Base-by-base conservation (phyloP, 352 stramenopile species). In the Phytopythium montanum region DNA sequence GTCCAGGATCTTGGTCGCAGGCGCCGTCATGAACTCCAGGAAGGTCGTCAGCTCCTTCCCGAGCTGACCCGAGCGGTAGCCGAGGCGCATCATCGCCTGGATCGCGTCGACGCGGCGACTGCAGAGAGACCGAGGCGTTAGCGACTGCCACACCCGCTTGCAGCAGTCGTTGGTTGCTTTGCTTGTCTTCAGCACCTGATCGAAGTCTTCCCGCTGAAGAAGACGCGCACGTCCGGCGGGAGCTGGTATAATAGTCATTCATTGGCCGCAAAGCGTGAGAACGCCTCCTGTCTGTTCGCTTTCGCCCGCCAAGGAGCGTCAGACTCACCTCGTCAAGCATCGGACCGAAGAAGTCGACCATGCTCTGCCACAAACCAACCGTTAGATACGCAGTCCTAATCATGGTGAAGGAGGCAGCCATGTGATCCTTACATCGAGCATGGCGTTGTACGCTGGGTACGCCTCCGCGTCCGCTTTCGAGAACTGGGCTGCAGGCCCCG, bases 21-120 rank as follows among this genome's bases (percentile, higher is more conserved):
- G 89, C 1, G 82, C 87, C 4, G 83, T 89, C 79, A 97, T 96
- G 54, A 96, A 90, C 64, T 97, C 88, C 13, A 92, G 68, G 53
- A 96, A 94, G 13, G 81, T 92, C 38, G 76, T 87, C 21, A 92
- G 60, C 21, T 95, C 79, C 46, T 76, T 78, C 25, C 86, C 83
- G 13, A 95, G 70, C 28, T 91, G 90, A 5, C 76, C 71, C 3
- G 69, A 79, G 3, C 79, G 77, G 36, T 88, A 84, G 1, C 85
- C 77, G 9, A 92, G 72, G 29, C 76, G 81, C 28, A 77, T 62
- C 64, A 93, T 85, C 10, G 81, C 70, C 39, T 86, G 81, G 29
- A 85, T 73, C 16, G 85, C 81, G 36, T 94, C 82, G 25, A 89
- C 59, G 8, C 82, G 79, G 2, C 67, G 75, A 50, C 82, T 90